Evolutionary conservation across 306 rosid species (phyloP), one percentile per base, ranked within the genome.

Genomic region (Sechiopsis laciniata): DNA sequence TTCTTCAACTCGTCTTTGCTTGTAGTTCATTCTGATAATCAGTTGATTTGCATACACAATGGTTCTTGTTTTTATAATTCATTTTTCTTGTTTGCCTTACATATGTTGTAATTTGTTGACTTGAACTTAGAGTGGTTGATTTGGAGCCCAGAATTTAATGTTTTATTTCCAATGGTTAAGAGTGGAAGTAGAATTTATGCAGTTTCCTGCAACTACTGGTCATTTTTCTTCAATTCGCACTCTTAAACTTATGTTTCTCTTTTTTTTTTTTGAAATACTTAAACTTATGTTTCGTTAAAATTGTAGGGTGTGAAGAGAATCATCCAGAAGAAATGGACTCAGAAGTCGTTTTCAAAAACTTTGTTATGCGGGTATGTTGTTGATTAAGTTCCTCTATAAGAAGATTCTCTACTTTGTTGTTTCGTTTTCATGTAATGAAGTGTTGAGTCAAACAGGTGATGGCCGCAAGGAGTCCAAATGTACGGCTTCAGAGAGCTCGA

Each of bases 381-480:
- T 66, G 8, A 51, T 56, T 52, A 55, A 58, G 46, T 67, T 71
- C 26, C 73, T 67, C 16, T 19, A 21, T 16, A 22, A 22, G 55
- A 16, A 11, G 54, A 17, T 74, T 48, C 19, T 72, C 14, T 24
- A 24, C 24, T 70, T 24, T 51, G 48, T 26, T 60, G 48, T 14
- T 48, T 37, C 32, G 53, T 48, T 40, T 76, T 10, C 46, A 63
- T 69, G 40, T 82, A 55, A 65, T 19, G 9, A 22, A 69, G 45
- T 58, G 72, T 53, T 78, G 75, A 50, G 29, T 54, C 80, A 46
- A 75, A 48, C 87, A 91, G 96, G 96, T 91, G 62, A 91, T 91
- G 99, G 97, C 97, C 8, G 95, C 99, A 2, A 91, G 99, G 77
- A 94, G 99, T 79, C 99, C 99, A 4, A 91, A 94, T 80, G 77